phyloP scores from a whole-genome alignment of 192 early-diverging fungal genomes.

The Entomortierella parvispora region DNA sequence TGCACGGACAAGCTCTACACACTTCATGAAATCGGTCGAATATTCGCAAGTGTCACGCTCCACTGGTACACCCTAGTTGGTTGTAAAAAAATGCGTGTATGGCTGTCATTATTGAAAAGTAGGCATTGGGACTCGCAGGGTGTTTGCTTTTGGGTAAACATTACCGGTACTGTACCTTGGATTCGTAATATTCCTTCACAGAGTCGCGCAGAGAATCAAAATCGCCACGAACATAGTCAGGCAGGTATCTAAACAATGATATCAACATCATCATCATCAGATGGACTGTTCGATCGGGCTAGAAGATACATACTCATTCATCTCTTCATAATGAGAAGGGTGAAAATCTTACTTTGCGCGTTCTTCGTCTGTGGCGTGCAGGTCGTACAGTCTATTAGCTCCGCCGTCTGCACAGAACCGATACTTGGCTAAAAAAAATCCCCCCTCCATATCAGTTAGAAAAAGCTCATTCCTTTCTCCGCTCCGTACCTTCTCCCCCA shows the following conservation, averaged over 20 bases:
- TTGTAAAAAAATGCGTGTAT: neutral
- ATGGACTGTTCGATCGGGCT: constrained; percentile 1
- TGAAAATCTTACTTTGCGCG: constrained; percentile 57
- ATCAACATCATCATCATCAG: constrained; percentile 1
- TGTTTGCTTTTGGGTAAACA: neutral
- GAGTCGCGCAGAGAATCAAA: constrained; percentile 79
- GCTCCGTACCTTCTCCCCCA: neutral
- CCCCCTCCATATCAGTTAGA: too few species aligned
- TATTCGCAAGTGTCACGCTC: constrained; percentile 58
- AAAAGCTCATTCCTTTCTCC: neutral
- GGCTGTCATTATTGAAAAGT: neutral
- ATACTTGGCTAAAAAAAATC: constrained; percentile 55
- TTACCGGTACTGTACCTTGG: constrained; percentile 47
- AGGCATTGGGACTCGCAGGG: neutral
- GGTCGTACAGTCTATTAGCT: constrained; percentile 84
- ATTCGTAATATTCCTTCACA: constrained; percentile 72
- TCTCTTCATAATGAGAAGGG: too few species aligned
- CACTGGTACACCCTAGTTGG: constrained; percentile 63
- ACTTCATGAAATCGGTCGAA: constrained; percentile 93
- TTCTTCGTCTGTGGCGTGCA: constrained; percentile 59
- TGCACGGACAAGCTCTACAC: constrained; percentile 61
- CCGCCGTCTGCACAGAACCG: constrained; percentile 91
- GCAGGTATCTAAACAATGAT: constrained; percentile 67
- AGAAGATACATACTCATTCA: too few species aligned
- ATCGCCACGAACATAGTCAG: constrained; percentile 87